phyloP scores from a whole-genome alignment of 345 rosid genomes.

The Hypericum perforatum region DNA sequence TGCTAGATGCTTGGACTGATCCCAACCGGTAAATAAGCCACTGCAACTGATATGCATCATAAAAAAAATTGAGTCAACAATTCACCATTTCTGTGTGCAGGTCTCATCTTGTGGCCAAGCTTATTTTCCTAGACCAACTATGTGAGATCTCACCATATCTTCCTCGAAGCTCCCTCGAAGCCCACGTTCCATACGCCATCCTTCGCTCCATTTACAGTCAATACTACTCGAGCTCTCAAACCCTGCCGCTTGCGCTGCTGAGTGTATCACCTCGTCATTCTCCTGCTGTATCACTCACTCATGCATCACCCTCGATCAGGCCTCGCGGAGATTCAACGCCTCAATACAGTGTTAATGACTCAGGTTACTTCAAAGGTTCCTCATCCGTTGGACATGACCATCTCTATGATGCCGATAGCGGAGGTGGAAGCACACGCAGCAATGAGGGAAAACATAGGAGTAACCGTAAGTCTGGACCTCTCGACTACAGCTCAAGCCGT shows the following conservation, averaged over 20 bases:
- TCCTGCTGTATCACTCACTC: conserved; percentile 56
- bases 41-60: no score
- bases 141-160: conserved; percentile 89
- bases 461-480: conserved; percentile 82
- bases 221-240: conserved; percentile 68
- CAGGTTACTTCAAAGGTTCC: conserved; percentile 66
- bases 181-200: conserved; percentile 70
- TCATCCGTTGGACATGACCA: conserved; percentile 68
- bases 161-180: conserved; percentile 82
- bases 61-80: no score
- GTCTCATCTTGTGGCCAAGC: conserved; percentile 75
- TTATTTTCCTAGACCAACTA: conserved; percentile 90
- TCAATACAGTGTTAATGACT: conserved; percentile 43
- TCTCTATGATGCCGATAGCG: conserved; percentile 36
- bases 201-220: conserved; percentile 84
- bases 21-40: conserved; percentile 50
- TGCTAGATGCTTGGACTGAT: conserved; percentile 82
- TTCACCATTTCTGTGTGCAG: neutral
- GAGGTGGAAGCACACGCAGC: conserved; percentile 26
- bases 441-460: conserved; percentile 41
- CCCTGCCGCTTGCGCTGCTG: conserved; percentile 40
- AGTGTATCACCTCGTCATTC: conserved; percentile 50
- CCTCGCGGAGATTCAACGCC: conserved; percentile 70
- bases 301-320: conserved; percentile 62
- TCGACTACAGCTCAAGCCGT: conserved; percentile 79